phyloP scores from a whole-genome alignment of 176 grass and related monocot genomes.

The Cenchrus fungigraminus region DNA sequence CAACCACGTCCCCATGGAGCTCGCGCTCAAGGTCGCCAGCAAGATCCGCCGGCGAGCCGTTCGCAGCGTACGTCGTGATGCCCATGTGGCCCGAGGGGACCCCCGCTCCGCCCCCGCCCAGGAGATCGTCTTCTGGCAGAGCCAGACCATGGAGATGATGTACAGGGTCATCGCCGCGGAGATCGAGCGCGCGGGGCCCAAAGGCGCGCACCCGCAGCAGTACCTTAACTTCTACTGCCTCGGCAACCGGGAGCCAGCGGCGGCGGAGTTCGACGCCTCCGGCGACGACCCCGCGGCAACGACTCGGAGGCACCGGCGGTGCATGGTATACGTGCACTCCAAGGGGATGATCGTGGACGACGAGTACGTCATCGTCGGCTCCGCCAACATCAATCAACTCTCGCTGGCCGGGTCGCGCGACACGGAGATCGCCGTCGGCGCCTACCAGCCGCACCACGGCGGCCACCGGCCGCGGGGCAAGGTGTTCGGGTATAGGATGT shows the following conservation, averaged over 20 bases:
- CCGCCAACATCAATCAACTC: conserved; percentile 91
- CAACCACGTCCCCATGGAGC: conserved; percentile 64
- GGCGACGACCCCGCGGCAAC: background rate
- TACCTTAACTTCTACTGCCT: conserved; percentile 98
- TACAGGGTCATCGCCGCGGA: conserved; percentile 51
- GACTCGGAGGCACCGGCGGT: conserved; percentile 53
- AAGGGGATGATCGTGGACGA: conserved; percentile 96
- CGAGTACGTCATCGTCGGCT: conserved; percentile 88
- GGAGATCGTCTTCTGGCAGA: conserved; percentile 67
- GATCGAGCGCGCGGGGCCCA: background rate
- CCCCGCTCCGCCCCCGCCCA: conserved; percentile 2
- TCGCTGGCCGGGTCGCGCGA: conserved; percentile 81
- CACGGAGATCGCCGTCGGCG: conserved; percentile 88
- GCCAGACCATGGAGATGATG: conserved; percentile 81
- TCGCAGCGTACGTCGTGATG: conserved; percentile 57
- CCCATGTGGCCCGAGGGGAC: conserved; percentile 58
- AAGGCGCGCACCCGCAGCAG: conserved; percentile 48
- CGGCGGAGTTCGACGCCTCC: background rate
- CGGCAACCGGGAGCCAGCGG: conserved; percentile 54
- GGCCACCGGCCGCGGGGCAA: conserved; percentile 31
- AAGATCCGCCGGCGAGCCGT: conserved; percentile 51
- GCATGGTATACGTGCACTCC: conserved; percentile 95
- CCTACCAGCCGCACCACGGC: conserved; percentile 59
- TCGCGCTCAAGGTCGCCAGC: conserved; percentile 53
- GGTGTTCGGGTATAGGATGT: conserved; percentile 61